Evolutionary conservation across 2,329 filamentous ascomycete species (phyloP).

Genomic region (Fusarium hostae): DNA sequence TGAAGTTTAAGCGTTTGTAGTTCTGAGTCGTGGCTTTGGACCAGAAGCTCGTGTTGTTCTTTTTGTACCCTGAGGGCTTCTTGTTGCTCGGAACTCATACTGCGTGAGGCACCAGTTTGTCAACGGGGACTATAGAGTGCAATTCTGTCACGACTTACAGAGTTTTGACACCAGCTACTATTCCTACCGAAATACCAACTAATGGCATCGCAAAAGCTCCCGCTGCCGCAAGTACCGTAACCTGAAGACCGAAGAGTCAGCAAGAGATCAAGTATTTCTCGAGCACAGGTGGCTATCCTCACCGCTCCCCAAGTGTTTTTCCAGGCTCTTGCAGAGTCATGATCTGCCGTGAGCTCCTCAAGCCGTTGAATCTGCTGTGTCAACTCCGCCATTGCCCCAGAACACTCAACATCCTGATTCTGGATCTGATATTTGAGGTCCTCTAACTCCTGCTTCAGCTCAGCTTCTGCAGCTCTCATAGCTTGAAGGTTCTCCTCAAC

Average conservation of each 20-base stretch:
- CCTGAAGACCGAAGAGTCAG: background rate
- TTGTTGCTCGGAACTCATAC: background rate
- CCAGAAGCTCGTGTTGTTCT: background rate
- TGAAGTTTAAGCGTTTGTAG: background rate
- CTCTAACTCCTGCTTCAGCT: background rate
- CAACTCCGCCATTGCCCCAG: background rate
- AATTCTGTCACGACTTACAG: background rate
- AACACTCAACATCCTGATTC: background rate
- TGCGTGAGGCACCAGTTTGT: background rate
- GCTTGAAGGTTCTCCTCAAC: background rate
- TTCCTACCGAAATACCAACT: background rate
- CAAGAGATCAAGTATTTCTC: background rate
- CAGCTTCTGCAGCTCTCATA: background rate
- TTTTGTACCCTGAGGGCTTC: background rate
- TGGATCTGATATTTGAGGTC: background rate
- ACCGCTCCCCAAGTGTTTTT: background rate
- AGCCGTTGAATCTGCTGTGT: background rate
- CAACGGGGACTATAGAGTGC: background rate
- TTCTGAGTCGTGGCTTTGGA: background rate
- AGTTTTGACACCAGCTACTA: background rate
- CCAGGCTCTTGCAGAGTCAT: background rate
- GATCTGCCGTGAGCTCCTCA: background rate
- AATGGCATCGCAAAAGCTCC: background rate
- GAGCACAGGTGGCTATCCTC: background rate
- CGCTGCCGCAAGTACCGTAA: background rate